Evolutionary conservation across 306 rosid species (phyloP), one percentile per base, ranked within the genome.

Genomic region (Glycine tomentella): DNA sequence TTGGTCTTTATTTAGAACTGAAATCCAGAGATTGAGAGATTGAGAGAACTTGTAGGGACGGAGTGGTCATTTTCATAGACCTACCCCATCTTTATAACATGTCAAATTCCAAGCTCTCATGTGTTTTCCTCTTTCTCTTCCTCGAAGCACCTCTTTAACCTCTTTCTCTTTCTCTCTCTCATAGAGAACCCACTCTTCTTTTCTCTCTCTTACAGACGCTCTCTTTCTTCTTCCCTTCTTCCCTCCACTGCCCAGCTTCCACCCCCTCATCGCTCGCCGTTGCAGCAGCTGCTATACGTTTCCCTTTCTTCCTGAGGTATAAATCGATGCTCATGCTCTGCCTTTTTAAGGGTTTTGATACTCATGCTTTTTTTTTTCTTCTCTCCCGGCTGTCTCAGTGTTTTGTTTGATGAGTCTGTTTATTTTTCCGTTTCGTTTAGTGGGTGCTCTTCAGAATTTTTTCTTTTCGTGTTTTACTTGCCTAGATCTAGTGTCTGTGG

Each of bases 1-100:
- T 20, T 20, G 20, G 20, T 25, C 1, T 25, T 25, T 25, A 2
- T 2, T n/a, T n/a, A n/a, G n/a, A 25, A 25, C 31, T 25, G 31
- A 25, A 25, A 1, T 25, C 31, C 31, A 25, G 1, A 25, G 2
- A 25, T 25, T 1, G 1, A 25, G 31, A 25, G 2, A 25, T 25
- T 2, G 2, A 25, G 46, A 2, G 15, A 20, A 9, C 3, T 9
- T 12, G 66, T 65, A 80, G 81, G 91, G 91, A 80, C 80, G 78
- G 79, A 86, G 86, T 82, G 13, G 92, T 91, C 87, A 87, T 86
- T 91, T 87, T 86, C 58, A 3, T 75, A 11, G 82, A 80, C 89
- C 90, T 83, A 77, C 87, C 80, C 25, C 68, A 52, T 69, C 83
- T 76, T 83, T 88, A 87, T 87, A 84, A 74, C 56, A 61, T 40